Evolutionary conservation across 345 rosid genomes (phyloP).

Genomic region (Eucalyptus rudis): DNA sequence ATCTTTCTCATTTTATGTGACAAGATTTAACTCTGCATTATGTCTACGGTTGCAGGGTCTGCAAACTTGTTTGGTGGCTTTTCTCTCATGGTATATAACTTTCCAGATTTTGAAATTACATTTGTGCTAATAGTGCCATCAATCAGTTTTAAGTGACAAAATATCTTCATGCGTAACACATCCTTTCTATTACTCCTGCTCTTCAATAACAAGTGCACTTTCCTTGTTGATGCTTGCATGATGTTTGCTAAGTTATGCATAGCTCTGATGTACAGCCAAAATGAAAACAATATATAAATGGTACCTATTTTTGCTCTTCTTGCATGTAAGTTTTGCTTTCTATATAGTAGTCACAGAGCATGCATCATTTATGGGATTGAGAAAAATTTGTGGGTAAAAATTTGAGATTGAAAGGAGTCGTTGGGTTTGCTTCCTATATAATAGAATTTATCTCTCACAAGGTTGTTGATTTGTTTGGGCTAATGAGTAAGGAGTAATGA

Average conservation of each 20-base stretch:
- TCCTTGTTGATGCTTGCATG: neutral
- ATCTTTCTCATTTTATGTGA: neutral
- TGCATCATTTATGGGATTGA: neutral
- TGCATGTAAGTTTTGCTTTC: neutral
- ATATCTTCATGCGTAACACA: neutral
- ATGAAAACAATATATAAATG: neutral
- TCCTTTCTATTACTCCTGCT: neutral
- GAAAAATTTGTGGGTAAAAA: neutral
- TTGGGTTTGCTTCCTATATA: neutral
- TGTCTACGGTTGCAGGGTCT: slow-evolving; percentile 60
- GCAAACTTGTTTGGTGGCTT: slow-evolving; percentile 88
- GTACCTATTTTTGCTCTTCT: neutral
- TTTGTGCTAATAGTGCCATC: neutral
- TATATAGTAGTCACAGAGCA: neutral
- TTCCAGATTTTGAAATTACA: neutral
- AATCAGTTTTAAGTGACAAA: neutral
- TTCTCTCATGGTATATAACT: slow-evolving; percentile 66
- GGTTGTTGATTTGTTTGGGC: neutral
- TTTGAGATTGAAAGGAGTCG: neutral
- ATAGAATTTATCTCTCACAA: neutral
- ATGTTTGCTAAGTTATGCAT: neutral
- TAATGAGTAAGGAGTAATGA: neutral
- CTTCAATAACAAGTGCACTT: neutral
- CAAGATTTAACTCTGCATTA: slow-evolving; percentile 1
- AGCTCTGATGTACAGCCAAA: neutral